Evolutionary conservation across 495 filamentous ascomycete species (phyloP).

Genomic region (Neurospora terricola): DNA sequence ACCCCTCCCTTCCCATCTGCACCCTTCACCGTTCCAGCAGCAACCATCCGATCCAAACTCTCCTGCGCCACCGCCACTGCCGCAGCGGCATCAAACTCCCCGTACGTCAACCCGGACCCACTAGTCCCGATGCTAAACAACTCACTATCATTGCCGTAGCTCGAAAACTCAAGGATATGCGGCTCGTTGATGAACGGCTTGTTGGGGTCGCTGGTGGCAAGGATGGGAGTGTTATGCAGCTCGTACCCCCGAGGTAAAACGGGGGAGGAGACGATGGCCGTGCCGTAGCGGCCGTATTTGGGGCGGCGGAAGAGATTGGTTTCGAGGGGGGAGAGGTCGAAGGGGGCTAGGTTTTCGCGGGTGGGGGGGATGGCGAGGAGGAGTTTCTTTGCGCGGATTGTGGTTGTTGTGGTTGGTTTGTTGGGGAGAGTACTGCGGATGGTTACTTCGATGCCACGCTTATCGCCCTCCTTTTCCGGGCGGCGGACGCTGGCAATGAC

Average conservation of each 20-base stretch:
- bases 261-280: slow-evolving; percentile 20
- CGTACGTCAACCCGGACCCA: slow-evolving; percentile 1
- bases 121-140: slow-evolving; percentile 3
- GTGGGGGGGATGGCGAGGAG: slow-evolving; percentile 28
- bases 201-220: background rate
- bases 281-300: slow-evolving; percentile 22
- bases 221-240: slow-evolving; percentile 5
- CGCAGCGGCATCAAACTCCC: background rate
- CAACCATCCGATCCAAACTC: slow-evolving; percentile 3
- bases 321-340: slow-evolving; percentile 24
- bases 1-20: background rate
- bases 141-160: background rate
- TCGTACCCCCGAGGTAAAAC: background rate
- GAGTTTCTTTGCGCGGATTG: slow-evolving; percentile 26
- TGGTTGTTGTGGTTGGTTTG: slow-evolving; percentile 6
- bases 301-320: slow-evolving; percentile 18
- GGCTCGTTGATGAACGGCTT: slow-evolving; percentile 5
- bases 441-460: slow-evolving; percentile 15
- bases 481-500: slow-evolving; percentile 8
- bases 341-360: slow-evolving; percentile 18
- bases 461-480: slow-evolving; percentile 6
- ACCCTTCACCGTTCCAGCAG: slow-evolving; percentile 1
- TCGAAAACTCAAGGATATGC: background rate
- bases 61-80: background rate
- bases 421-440: slow-evolving; percentile 17